These are phyloP conservation scores for Tolypocladium pustulatum DNA, from an alignment of 2,329 filamentous ascomycete species.

Conservation along the genomic window DNA sequence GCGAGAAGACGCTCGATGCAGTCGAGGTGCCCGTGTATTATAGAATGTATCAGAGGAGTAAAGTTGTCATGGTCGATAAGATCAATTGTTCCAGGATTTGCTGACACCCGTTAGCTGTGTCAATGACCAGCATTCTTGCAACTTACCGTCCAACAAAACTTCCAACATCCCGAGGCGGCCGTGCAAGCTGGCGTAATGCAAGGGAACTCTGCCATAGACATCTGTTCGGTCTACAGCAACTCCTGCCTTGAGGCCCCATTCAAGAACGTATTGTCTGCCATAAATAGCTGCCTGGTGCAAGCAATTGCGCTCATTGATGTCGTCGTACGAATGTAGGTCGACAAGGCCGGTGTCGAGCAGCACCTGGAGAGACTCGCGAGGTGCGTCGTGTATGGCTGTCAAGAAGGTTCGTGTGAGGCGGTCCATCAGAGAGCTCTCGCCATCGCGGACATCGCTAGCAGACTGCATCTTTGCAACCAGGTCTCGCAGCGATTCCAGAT, in stretches of 20 bases:
- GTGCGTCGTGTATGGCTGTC: constrained; percentile 77
- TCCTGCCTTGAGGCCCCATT: constrained; percentile 60
- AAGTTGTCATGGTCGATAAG: constrained; percentile 94
- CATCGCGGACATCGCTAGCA: constrained; percentile 43
- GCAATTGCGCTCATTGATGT: constrained; percentile 95
- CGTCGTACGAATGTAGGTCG: constrained; percentile 86
- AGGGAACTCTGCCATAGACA: constrained; percentile 84
- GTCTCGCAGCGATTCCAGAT: constrained; percentile 66
- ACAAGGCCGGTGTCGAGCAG: constrained; percentile 75
- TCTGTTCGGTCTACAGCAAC: constrained; percentile 76
- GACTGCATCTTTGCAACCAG: constrained; percentile 64
- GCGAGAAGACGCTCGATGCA: constrained; percentile 72
- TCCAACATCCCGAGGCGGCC: constrained; percentile 78
- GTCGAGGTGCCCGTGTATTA: constrained; percentile 73
- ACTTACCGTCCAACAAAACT: constrained; percentile 53
- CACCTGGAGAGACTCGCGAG: constrained; percentile 62
- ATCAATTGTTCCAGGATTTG: constrained; percentile 67
- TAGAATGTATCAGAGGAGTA: constrained; percentile 88
- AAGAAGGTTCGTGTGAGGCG: constrained; percentile 85
- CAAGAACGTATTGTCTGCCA: constrained; percentile 68
- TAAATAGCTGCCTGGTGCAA: constrained; percentile 96
- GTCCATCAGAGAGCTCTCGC: constrained; percentile 50
- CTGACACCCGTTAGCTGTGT: constrained; percentile 22
- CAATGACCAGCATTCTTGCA: neutral
- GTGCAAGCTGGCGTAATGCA: constrained; percentile 96